These are phyloP conservation scores for Aristolochia contorta DNA, from an alignment of 164 flowering plant genomes.

Conservation along the genomic window DNA sequence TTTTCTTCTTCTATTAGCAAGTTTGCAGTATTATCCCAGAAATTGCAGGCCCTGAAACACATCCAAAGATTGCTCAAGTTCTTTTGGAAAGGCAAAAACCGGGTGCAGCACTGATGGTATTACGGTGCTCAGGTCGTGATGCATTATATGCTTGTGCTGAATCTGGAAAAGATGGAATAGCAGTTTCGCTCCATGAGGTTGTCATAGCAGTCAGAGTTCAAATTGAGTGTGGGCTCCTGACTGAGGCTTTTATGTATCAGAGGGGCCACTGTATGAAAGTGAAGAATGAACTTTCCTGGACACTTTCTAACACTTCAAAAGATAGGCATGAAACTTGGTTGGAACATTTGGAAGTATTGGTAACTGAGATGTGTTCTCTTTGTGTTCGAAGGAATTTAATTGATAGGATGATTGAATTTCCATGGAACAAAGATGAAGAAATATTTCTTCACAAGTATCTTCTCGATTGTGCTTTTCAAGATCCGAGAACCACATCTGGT, in stretches of 20 bases:
- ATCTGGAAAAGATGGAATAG: conserved; percentile 24
- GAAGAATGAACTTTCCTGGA: conserved; percentile 46
- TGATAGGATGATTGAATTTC: conserved; percentile 85
- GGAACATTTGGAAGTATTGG: conserved; percentile 62
- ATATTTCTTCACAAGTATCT: conserved; percentile 74
- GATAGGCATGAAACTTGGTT: conserved; percentile 31
- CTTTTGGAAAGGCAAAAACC: conserved; percentile 74
- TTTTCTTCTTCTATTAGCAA: conserved; percentile 44
- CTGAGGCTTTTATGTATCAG: conserved; percentile 90
- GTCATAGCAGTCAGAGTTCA: conserved; percentile 81
- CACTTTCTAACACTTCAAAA: conserved; percentile 19
- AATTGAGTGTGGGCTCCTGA: conserved; percentile 84
- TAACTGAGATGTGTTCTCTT: conserved; percentile 79
- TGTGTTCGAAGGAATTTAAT: conserved; percentile 74
- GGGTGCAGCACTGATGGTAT: conserved; percentile 84
- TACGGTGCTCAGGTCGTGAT: conserved; percentile 87
- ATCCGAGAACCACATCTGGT: conserved; percentile 57
- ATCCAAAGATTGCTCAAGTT: conserved; percentile 90
- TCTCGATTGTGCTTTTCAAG: conserved; percentile 49
- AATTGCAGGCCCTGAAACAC: conserved; percentile 62
- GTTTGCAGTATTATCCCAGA: conserved; percentile 85
- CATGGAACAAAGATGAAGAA: conserved; percentile 91
- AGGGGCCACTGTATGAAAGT: conserved; percentile 53
- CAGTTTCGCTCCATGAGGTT: conserved; percentile 67
- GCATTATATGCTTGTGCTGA: conserved; percentile 17